Evolutionary conservation across 176 grass and related monocot species (phyloP).

Genomic region (Bolboschoenus planiculmis): DNA sequence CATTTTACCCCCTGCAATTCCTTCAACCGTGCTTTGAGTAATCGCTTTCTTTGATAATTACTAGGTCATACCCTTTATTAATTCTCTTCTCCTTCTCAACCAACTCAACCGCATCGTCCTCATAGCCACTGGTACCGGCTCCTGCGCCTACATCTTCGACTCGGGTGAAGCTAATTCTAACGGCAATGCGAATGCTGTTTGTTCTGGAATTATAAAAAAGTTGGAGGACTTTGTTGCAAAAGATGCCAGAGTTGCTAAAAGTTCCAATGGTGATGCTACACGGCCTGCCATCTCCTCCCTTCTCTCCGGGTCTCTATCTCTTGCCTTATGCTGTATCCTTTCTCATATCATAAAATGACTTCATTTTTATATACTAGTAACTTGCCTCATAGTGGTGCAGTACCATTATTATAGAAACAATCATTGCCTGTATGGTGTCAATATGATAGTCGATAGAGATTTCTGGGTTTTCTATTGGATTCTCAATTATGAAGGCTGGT

Average conservation of each 20-base stretch:
- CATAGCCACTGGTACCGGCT: constrained; percentile 59
- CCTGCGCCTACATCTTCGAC: constrained; percentile 74
- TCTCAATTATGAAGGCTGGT: not conserved
- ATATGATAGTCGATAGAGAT: not conserved
- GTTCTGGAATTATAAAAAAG: constrained; percentile 44
- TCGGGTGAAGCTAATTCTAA: constrained; percentile 30
- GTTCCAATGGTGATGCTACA: constrained; percentile 16
- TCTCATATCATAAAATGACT: not conserved
- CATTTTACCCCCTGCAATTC: not conserved
- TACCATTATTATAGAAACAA: constrained; percentile 18
- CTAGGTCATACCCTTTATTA: constrained; percentile 83
- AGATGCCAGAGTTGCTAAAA: constrained; percentile 31
- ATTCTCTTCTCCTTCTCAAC: constrained; percentile 69
- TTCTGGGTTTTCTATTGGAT: not conserved
- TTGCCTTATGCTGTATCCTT: constrained; percentile 98
- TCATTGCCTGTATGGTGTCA: not conserved
- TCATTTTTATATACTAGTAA: not conserved
- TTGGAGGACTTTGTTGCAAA: constrained; percentile 57
- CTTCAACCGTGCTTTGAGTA: not conserved
- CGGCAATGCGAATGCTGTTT: constrained; percentile 28
- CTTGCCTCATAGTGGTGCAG: not conserved
- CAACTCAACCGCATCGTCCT: constrained; percentile 76
- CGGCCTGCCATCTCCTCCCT: constrained; percentile 35
- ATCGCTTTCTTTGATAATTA: not conserved
- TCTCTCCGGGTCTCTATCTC: constrained; percentile 77